Conservation (phyloP, 345 rosid genomes). For the Abelmoschus esculentus region DNA sequence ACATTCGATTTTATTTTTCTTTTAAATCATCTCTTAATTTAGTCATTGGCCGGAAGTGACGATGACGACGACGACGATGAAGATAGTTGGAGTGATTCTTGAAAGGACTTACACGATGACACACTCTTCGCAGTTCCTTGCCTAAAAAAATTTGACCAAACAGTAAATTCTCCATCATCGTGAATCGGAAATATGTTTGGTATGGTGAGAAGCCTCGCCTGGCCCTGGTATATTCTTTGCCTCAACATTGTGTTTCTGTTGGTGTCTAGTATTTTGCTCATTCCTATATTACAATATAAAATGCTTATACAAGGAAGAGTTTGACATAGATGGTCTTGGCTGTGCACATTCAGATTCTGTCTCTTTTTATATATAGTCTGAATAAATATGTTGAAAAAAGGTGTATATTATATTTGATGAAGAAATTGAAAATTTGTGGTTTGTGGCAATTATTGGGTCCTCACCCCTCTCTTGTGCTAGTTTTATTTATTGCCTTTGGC, state of each 20-base stretch:
- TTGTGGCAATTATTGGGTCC: too few relatives aligned
- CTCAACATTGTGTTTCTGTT: neutral
- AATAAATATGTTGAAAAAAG: neutral
- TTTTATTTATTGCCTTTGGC: too few relatives aligned
- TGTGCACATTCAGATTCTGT: neutral
- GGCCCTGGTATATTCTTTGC: conserved; percentile 7
- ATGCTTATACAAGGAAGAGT: neutral
- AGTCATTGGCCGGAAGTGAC: conserved; percentile 95
- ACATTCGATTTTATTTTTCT: too few relatives aligned
- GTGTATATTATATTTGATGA: neutral
- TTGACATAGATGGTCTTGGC: neutral
- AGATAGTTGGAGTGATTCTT: conserved; percentile 92
- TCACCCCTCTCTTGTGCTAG: too few relatives aligned
- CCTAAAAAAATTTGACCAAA: too few relatives aligned
- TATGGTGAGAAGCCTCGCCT: too few relatives aligned
- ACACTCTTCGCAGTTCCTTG: too few relatives aligned
- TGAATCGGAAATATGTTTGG: too few relatives aligned
- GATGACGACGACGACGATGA: conserved; percentile 86
- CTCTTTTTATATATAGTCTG: neutral
- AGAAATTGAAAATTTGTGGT: too few relatives aligned
- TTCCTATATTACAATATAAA: neutral
- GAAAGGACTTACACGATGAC: conserved; percentile 6
- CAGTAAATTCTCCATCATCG: neutral
- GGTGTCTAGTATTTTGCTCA: conserved; percentile 3
- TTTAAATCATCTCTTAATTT: conserved; percentile 6